Percentiles rank a stretch among this genome's conserved stretches.
Evolutionary conservation across 192 early-diverging fungal genomes (phyloP).

Genomic region (Backusella psychrophila): DNA sequence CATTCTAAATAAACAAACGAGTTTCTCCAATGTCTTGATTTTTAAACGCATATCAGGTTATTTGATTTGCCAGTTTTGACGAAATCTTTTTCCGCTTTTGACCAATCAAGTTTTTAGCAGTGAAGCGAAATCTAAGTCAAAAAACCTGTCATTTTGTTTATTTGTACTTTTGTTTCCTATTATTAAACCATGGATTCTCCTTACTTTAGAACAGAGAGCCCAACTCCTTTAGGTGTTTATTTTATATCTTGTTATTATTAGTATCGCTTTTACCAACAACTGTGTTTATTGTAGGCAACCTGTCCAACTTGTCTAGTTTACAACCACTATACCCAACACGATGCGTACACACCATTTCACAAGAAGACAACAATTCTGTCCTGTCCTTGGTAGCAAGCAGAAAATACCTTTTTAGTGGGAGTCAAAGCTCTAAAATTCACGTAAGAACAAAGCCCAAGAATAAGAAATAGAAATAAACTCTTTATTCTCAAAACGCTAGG

Average conservation of each 20-base stretch:
- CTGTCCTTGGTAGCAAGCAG: conserved; percentile 61
- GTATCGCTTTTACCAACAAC: neutral
- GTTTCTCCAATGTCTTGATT: too few relatives aligned
- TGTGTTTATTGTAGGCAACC: conserved; percentile 17
- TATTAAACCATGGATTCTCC: neutral
- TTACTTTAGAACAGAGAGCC: conserved; percentile 6
- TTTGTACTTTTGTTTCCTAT: neutral
- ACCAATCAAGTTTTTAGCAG: too few relatives aligned
- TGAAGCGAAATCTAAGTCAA: too few relatives aligned
- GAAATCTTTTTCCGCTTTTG: too few relatives aligned
- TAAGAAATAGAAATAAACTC: neutral
- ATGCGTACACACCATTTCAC: conserved; percentile 50
- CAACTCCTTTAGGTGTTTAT: conserved; percentile 12
- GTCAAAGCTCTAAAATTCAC: conserved; percentile 62
- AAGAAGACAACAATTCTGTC: conserved; percentile 53
- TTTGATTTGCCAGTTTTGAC: too few relatives aligned
- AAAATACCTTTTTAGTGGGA: conserved; percentile 63
- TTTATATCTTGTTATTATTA: neutral
- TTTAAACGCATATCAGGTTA: too few relatives aligned
- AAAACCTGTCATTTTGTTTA: neutral
- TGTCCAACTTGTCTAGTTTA: conserved; percentile 20
- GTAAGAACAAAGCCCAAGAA: conserved; percentile 33
- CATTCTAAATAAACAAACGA: neutral
- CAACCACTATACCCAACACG: conserved; percentile 16
- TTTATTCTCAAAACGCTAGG: conserved; percentile 18